Percentiles rank a stretch among this genome's conserved stretches.
These are phyloP conservation scores for Colletotrichum gigasporum DNA, from an alignment of 2,329 filamentous ascomycete genomes.

Conservation along the genomic window DNA sequence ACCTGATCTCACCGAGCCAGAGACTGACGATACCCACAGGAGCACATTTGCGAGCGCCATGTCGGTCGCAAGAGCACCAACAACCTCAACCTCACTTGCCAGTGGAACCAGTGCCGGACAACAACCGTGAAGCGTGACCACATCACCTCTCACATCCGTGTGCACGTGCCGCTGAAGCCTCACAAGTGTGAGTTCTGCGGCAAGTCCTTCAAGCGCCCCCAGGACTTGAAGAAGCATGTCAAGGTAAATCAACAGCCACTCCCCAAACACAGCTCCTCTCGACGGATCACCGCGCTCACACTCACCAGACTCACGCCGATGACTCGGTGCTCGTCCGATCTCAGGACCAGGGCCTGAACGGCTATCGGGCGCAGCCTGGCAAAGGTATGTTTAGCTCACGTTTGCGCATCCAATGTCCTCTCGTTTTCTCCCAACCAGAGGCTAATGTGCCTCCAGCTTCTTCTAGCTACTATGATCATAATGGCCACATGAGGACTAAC, in stretches of 20 bases:
- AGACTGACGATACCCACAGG: conserved; percentile 59
- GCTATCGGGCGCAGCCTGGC: conserved; percentile 62
- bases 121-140: conserved; percentile 99
- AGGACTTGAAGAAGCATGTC: conserved; percentile 99
- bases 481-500: conserved; percentile 69
- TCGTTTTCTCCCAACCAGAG: conserved; percentile 43
- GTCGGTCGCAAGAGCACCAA: conserved; percentile 99
- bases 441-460: conserved; percentile 59
- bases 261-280: background rate
- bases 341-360: conserved; percentile 61
- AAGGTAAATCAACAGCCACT: conserved; percentile 63
- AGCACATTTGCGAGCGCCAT: conserved; percentile 98
- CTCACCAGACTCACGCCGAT: conserved; percentile 82
- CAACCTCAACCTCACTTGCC: conserved; percentile 96
- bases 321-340: conserved; percentile 79
- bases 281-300: conserved; percentile 35
- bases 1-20: background rate
- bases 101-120: conserved; percentile 95
- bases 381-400: conserved; percentile 57
- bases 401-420: conserved; percentile 33
- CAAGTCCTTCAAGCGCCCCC: conserved; percentile 98
- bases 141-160: conserved; percentile 98
- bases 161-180: conserved; percentile 98
- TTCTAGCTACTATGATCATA: conserved; percentile 72
- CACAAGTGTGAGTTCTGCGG: conserved; percentile 99